Percentiles rank a stretch among this genome's conserved stretches.
Evolutionary conservation across 139 green algal species (phyloP).

Genomic region (Choricystis sp.): DNA sequence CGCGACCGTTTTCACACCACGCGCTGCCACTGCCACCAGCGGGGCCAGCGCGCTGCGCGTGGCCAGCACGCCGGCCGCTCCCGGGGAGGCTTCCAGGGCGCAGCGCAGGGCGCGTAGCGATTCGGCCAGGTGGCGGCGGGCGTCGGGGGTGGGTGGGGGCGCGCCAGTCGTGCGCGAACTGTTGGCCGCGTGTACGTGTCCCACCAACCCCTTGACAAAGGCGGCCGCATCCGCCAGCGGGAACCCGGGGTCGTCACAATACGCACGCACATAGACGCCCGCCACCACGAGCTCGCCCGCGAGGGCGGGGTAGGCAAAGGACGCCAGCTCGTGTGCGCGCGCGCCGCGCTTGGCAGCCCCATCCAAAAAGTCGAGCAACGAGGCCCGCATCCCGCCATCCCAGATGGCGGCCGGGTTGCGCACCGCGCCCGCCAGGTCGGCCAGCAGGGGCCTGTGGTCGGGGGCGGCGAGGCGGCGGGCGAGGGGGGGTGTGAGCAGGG

Average conservation of each 20-base stretch:
- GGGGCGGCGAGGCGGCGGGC: slow-evolving; percentile 31
- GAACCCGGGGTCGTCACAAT: slow-evolving; percentile 43
- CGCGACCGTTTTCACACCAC: too few species aligned
- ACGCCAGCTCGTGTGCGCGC: slow-evolving; percentile 3
- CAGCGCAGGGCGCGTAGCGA: slow-evolving; percentile 24
- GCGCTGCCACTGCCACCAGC: too few species aligned
- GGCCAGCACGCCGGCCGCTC: slow-evolving; percentile 54
- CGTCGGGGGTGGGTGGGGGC: neutral
- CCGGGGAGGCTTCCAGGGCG: slow-evolving; percentile 41
- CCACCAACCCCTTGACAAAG: slow-evolving; percentile 61
- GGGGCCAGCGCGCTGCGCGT: slow-evolving; percentile 43
- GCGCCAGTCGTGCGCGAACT: too few species aligned
- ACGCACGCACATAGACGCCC: slow-evolving; percentile 79
- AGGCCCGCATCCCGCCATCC: slow-evolving; percentile 61
- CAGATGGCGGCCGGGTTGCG: slow-evolving; percentile 71
- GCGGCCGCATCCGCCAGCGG: slow-evolving; percentile 29
- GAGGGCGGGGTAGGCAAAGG: slow-evolving; percentile 16
- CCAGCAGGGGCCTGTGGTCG: slow-evolving; percentile 48
- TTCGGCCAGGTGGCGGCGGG: slow-evolving; percentile 18
- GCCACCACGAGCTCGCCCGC: slow-evolving; percentile 61
- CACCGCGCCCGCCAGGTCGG: slow-evolving; percentile 32
- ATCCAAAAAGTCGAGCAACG: slow-evolving; percentile 47
- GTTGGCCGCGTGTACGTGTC: slow-evolving; percentile 13
- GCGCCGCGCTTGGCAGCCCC: slow-evolving; percentile 6
- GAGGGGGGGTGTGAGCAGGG: slow-evolving; percentile 67